Evolutionary conservation across 202 grass and related monocot species (phyloP), one percentile per base, ranked within the genome.

Genomic region (Carex arenaria): DNA sequence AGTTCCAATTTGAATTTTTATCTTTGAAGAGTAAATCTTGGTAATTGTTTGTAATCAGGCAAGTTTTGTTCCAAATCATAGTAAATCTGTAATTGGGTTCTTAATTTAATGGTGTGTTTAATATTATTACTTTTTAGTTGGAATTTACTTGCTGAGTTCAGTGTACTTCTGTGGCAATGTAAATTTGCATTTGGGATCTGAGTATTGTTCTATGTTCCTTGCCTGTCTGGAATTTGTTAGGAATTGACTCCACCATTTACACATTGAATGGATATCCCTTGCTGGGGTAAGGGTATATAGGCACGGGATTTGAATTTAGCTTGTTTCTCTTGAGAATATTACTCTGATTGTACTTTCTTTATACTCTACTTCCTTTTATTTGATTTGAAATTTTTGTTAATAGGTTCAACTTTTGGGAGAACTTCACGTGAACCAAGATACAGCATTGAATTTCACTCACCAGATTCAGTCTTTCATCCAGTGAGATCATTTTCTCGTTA

Each of bases 381-480:
- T 59, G 0, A 10, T 53, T 8, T 69, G 15, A 22, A 19, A 34
- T 70, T 19, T 7, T 19, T 49, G 72, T 85, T 62, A 0, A 15
- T 82, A 98, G 91, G 96, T 84, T 85, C 89, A 62, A 83, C 89
- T 53, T 92, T 98, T 85, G 96, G 96, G 28, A 86, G 91, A 47
- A 98, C 84, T 92, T 87, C 87, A 43, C 93, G 88, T 8, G 96
- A 98, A 83, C 93, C 88, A 17, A 90, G 89, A 86, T 95, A 93
- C 84, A 88, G 59, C 22, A 90, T 94, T 26, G 89, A 92, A 53
- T 88, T 89, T 52, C 96, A 99, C 43, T 14, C 85, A 0, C 36
- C 63, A 45, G 86, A 95, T 60, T 92, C 84, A 23, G 84, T 86
- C 1, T 99, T 88, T 86, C 72, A 89, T 77, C 93, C 89, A 1